These are phyloP conservation scores for Batrachochytrium dendrobatidis DNA, from an alignment of 371 early-diverging fungal genomes.

Conservation along the genomic window DNA sequence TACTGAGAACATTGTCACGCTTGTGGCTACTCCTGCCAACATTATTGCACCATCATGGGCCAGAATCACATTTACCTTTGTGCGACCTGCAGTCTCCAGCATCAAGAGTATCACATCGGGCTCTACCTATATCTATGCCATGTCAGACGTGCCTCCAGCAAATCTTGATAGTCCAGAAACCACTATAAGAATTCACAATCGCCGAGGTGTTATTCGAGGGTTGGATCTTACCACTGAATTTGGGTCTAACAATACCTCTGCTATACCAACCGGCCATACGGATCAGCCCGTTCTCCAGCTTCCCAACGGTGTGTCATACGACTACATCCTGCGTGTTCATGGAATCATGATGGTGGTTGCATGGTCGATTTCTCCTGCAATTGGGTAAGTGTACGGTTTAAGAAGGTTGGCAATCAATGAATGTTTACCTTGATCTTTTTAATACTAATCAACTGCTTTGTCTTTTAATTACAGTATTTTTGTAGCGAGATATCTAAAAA, in stretches of 20 bases:
- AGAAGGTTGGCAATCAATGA: too few species aligned
- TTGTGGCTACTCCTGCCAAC: neutral
- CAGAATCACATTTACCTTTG: slow-evolving; percentile 2
- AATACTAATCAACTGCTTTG: too few species aligned
- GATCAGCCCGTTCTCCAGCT: neutral
- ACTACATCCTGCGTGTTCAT: slow-evolving; percentile 12
- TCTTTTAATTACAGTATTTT: slow-evolving; percentile 17
- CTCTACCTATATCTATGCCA: neutral
- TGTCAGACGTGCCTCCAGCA: neutral
- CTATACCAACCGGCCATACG: neutral
- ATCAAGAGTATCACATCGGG: neutral
- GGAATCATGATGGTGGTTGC: slow-evolving; percentile 31
- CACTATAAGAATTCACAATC: neutral
- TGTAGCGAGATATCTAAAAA: slow-evolving; percentile 32
- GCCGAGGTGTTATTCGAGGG: neutral
- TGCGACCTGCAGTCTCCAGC: neutral
- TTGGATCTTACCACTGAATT: slow-evolving; percentile 1
- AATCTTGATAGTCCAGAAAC: neutral
- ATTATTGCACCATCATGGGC: neutral
- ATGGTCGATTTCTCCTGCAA: slow-evolving; percentile 25
- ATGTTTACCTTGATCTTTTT: too few species aligned
- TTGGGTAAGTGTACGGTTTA: slow-evolving; percentile 3
- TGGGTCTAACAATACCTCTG: neutral
- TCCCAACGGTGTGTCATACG: neutral
- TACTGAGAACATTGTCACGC: neutral